A percentile compares a stretch with the other conserved stretches of the same genome.
Evolutionary conservation across 169 alveolate species (phyloP).

Genomic region (Cryptosporidium ubiquitum): DNA sequence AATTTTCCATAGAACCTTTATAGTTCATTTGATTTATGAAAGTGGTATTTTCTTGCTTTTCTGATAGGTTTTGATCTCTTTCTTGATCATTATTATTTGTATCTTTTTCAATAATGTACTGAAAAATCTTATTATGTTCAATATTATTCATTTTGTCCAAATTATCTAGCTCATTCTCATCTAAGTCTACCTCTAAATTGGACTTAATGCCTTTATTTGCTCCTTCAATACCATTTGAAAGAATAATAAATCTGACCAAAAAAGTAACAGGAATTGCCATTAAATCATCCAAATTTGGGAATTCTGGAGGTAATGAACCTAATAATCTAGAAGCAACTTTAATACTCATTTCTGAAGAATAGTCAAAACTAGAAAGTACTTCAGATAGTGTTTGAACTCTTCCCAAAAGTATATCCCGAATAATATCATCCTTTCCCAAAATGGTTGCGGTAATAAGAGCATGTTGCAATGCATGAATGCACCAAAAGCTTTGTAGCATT

Average conservation of each 20-base stretch:
- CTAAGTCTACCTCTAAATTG: background rate
- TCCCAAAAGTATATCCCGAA: slow-evolving; percentile 38
- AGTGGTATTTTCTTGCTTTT: background rate
- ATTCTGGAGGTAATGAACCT: slow-evolving; percentile 67
- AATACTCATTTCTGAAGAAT: slow-evolving; percentile 34
- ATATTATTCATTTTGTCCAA: background rate
- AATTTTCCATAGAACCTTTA: background rate
- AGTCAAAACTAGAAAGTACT: slow-evolving; percentile 44
- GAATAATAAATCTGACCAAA: slow-evolving; percentile 37
- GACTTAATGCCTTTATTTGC: background rate
- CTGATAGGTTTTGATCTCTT: background rate
- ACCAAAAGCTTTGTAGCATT: slow-evolving; percentile 74
- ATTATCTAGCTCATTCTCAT: slow-evolving; percentile 1
- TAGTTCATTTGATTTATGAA: background rate
- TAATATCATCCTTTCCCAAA: slow-evolving; percentile 45
- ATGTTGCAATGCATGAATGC: slow-evolving; percentile 64
- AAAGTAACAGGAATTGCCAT: slow-evolving; percentile 50
- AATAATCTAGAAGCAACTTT: slow-evolving; percentile 38
- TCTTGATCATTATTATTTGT: background rate
- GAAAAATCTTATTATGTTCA: slow-evolving; percentile 3
- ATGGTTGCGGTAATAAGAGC: slow-evolving; percentile 68
- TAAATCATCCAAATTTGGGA: slow-evolving; percentile 64
- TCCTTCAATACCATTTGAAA: slow-evolving; percentile 1
- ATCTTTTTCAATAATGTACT: background rate
- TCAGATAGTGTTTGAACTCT: slow-evolving; percentile 66